Conservation (phyloP, 2,329 filamentous ascomycete species). For the Onygenales sp. region DNA sequence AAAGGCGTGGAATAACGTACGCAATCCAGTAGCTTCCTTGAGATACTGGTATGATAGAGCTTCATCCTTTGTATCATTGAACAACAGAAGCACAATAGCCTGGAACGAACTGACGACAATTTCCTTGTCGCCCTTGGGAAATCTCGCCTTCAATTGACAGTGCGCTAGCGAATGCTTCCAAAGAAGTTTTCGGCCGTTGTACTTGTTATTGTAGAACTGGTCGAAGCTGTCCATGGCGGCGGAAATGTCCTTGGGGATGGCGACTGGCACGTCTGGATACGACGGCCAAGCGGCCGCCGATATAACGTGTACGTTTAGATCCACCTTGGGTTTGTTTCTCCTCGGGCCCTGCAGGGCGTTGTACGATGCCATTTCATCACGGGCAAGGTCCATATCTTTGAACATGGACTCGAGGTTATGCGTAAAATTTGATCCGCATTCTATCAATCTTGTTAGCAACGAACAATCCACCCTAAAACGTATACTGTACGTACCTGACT, state of each 20-base stretch:
- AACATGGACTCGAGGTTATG: slow-evolving; percentile 99
- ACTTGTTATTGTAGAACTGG: slow-evolving; percentile 76
- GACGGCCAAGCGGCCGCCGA: slow-evolving; percentile 87
- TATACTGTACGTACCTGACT: slow-evolving; percentile 45
- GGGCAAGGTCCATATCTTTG: slow-evolving; percentile 88
- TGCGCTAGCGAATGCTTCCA: slow-evolving; percentile 95
- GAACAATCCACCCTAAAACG: neutral
- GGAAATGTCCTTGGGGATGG: slow-evolving; percentile 65
- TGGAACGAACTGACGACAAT: slow-evolving; percentile 87
- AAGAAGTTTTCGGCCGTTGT: slow-evolving; percentile 72
- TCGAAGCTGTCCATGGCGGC: slow-evolving; percentile 75
- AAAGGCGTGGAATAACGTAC: slow-evolving; percentile 32
- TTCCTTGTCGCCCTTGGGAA: slow-evolving; percentile 74
- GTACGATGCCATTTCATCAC: slow-evolving; percentile 88
- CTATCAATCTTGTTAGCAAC: slow-evolving; percentile 27
- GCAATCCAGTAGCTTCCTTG: slow-evolving; percentile 61
- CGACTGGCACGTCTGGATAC: slow-evolving; percentile 68
- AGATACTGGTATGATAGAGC: slow-evolving; percentile 69
- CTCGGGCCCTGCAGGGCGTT: slow-evolving; percentile 57
- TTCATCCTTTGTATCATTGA: slow-evolving; percentile 61
- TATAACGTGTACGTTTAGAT: slow-evolving; percentile 81
- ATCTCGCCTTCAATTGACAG: slow-evolving; percentile 72
- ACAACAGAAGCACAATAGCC: slow-evolving; percentile 79
- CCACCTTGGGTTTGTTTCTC: slow-evolving; percentile 50
- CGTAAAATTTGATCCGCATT: slow-evolving; percentile 90